Conservation (phyloP, 1,284 basidiomycete genomes). For the Moesziomyces sp. region DNA sequence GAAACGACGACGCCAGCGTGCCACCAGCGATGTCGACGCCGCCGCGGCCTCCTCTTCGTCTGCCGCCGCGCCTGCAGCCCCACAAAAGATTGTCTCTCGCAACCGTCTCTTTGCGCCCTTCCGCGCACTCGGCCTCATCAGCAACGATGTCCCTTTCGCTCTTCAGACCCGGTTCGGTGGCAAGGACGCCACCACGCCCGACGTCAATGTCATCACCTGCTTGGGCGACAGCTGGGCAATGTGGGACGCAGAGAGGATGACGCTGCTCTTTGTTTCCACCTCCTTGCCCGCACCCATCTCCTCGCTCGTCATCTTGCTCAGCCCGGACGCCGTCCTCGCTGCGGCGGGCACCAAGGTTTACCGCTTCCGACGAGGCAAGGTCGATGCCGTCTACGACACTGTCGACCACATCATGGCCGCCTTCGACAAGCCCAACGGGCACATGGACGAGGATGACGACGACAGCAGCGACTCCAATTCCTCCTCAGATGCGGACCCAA, state of each 20-base stretch:
- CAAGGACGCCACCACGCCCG: constrained; percentile 78
- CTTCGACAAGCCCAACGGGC: constrained; percentile 27
- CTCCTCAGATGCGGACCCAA: constrained; percentile 20
- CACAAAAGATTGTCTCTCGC: constrained; percentile 29
- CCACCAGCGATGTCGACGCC: neutral
- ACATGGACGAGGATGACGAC: constrained; percentile 1
- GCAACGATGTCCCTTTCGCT: constrained; percentile 89
- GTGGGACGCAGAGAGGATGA: constrained; percentile 96
- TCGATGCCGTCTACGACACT: constrained; percentile 71
- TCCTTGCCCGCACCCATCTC: constrained; percentile 80
- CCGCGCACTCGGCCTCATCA: constrained; percentile 89
- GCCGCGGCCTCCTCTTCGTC: constrained; percentile 6
- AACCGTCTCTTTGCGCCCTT: constrained; percentile 86
- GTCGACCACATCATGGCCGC: constrained; percentile 37
- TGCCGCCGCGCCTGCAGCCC: neutral
- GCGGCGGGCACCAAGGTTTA: constrained; percentile 78
- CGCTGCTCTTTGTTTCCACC: constrained; percentile 91
- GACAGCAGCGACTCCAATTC: constrained; percentile 10
- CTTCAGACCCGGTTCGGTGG: constrained; percentile 82
- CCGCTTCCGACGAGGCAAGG: constrained; percentile 87
- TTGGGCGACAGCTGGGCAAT: constrained; percentile 91
- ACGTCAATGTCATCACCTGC: constrained; percentile 81
- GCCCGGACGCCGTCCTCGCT: constrained; percentile 86
- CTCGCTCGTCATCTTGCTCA: constrained; percentile 76
- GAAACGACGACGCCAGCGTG: constrained; percentile 21